Evolutionary conservation across 148 eudicot species (phyloP).

Genomic region (Rhododendron molle): DNA sequence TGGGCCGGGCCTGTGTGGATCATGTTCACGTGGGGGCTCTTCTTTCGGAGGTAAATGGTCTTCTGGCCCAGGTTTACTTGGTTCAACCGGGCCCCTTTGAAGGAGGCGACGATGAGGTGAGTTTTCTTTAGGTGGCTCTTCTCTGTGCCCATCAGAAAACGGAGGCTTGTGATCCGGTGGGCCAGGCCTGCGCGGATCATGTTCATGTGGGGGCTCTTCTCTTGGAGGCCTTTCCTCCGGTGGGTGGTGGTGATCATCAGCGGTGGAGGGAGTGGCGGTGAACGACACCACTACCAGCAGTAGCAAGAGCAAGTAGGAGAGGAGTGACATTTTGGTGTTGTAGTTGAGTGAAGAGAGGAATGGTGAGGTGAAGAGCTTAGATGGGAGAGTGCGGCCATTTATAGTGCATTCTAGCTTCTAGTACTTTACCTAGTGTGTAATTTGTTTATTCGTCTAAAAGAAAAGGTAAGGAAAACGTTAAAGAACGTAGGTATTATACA

Average conservation of each 20-base stretch:
- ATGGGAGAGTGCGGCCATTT: background rate
- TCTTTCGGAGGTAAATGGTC: background rate
- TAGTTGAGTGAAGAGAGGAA: background rate
- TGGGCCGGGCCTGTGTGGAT: background rate
- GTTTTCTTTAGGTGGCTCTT: too few species aligned
- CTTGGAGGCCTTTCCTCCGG: background rate
- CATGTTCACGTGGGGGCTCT: background rate
- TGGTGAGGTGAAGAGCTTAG: constrained; percentile 2
- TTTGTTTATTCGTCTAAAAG: background rate
- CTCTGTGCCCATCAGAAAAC: too few species aligned
- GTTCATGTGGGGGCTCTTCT: too few species aligned
- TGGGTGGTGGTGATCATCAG: background rate
- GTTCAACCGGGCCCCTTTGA: too few species aligned
- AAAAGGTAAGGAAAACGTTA: background rate
- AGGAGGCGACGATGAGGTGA: too few species aligned
- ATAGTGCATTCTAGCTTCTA: background rate
- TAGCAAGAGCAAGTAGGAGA: background rate
- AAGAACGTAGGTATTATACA: background rate
- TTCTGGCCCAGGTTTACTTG: too few species aligned
- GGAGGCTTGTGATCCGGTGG: too few species aligned
- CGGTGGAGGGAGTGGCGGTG: background rate
- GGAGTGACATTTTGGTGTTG: background rate
- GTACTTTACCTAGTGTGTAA: background rate
- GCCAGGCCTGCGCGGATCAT: too few species aligned
- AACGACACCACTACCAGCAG: background rate